Evolutionary conservation across 2,329 filamentous ascomycete genomes (phyloP), one percentile per base, ranked within the genome.

Genomic region (Arthrobotrys sinensis): DNA sequence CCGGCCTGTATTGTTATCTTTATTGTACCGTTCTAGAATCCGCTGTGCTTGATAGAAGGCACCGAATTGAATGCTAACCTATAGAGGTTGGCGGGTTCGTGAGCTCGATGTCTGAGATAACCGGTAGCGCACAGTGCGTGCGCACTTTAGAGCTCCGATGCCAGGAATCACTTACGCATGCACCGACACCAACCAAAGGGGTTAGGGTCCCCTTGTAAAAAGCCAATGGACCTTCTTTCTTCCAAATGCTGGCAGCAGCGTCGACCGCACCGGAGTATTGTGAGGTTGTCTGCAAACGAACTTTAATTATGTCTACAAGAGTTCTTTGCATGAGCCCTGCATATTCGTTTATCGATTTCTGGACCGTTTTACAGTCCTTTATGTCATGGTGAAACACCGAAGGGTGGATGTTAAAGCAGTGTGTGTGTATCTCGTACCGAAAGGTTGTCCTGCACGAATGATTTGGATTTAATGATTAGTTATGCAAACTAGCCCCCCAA

Each of bases 151-250:
- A 77, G 73, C 66, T 77, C 73, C 57, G 45, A 55, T 46, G 19
- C 12, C 4, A 53, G n/a, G 6, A 32, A 66, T 24, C 16, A 77
- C 73, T 70, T 77, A 96, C 94, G 84, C 96, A 99, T 81, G 96
- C 96, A 81, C 96, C 96, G 83, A 99, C 98, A 81, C 96, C 96
- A 72, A 99, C 89, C 70, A 99, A 88, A 0, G 96, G 96, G 4
- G 96, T 98, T 71, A 99, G 88, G 0, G 96, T 98, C 82, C 96
- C 96, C 81, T 99, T 99, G 90, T 99, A 99, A 87, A 99, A 99
- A 72, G 96, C 96, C 11, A 92, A 86, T 1, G 94, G 88, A 1
- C 96, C 96, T 85, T 99, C 96, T 83, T 93, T 91, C 82, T 90
- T 90, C 85, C 93, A 93, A 86, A 99, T 98, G 80, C 91, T 90